Conservation (phyloP, 768 basidiomycete genomes). For the Russula vinacea region DNA sequence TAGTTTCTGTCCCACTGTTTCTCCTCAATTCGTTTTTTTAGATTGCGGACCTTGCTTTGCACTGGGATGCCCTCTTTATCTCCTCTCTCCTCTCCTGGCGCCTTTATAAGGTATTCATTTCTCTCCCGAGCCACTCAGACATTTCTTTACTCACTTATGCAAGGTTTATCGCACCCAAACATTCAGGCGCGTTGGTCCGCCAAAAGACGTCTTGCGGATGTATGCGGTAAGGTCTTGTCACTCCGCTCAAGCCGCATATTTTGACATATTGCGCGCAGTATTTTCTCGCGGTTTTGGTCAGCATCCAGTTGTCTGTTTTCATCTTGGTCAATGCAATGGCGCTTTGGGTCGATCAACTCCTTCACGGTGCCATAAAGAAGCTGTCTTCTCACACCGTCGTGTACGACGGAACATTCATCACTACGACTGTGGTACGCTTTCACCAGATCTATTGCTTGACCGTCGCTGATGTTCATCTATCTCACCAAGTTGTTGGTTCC, state of each 20-base stretch:
- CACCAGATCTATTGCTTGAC: background rate
- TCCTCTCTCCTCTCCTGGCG: constrained; percentile 46
- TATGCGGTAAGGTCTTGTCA: constrained; percentile 43
- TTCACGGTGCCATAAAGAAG: constrained; percentile 44
- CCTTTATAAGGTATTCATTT: constrained; percentile 41
- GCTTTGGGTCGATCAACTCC: constrained; percentile 56
- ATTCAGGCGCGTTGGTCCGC: constrained; percentile 54
- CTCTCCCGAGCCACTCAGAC: background rate
- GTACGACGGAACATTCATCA: constrained; percentile 47
- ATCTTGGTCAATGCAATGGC: constrained; percentile 48
- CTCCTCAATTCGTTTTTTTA: constrained; percentile 29
- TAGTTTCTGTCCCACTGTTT: background rate
- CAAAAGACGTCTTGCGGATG: constrained; percentile 47
- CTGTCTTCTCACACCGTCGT: constrained; percentile 43
- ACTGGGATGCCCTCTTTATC: constrained; percentile 43
- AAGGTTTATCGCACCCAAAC: constrained; percentile 48
- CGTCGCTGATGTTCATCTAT: background rate
- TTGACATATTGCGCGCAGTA: constrained; percentile 37
- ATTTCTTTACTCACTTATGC: background rate
- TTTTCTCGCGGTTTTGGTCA: constrained; percentile 53
- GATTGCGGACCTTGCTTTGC: constrained; percentile 51
- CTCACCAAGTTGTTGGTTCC: constrained; percentile 44
- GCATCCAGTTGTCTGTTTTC: constrained; percentile 54
- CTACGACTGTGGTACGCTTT: constrained; percentile 44
- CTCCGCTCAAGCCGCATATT: background rate